Evolutionary conservation across 1,284 basidiomycete genomes (phyloP).

Genomic region (Pisolithus thermaeus): DNA sequence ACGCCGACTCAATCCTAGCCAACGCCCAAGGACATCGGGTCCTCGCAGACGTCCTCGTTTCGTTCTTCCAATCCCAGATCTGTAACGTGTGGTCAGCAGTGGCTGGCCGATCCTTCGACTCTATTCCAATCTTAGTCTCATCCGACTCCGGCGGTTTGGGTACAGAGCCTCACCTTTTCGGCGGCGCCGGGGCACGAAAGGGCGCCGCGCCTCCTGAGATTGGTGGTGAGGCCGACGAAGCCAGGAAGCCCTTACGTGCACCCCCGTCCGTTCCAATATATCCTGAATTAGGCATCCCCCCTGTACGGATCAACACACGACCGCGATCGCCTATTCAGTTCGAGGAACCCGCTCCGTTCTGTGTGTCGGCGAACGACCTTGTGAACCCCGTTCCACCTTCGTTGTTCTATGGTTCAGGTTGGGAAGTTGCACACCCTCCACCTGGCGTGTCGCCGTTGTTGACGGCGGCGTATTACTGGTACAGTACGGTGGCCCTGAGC

Average conservation of each 20-base stretch:
- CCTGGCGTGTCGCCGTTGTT: constrained; percentile 38
- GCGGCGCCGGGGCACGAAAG: constrained; percentile 65
- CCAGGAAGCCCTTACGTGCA: constrained; percentile 16
- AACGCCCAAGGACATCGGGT: constrained; percentile 77
- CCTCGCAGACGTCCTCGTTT: constrained; percentile 78
- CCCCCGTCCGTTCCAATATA: constrained; percentile 26
- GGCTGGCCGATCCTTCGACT: constrained; percentile 59
- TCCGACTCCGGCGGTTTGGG: constrained; percentile 26
- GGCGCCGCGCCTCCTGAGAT: constrained; percentile 47
- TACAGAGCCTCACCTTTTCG: constrained; percentile 54
- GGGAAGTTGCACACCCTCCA: constrained; percentile 71
- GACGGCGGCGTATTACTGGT: constrained; percentile 81
- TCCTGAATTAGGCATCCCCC: constrained; percentile 55
- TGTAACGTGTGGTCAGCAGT: constrained; percentile 81
- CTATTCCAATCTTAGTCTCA: constrained; percentile 40
- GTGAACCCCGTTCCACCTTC: constrained; percentile 90
- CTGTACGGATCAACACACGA: constrained; percentile 67
- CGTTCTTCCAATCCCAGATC: constrained; percentile 84
- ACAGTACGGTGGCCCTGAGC: constrained; percentile 72
- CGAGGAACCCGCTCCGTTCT: constrained; percentile 83
- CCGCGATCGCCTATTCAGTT: constrained; percentile 55
- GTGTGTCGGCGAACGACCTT: constrained; percentile 89
- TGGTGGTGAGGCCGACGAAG: constrained; percentile 26
- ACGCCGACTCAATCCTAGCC: constrained; percentile 78
- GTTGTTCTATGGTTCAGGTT: constrained; percentile 86